phyloP scores from a whole-genome alignment of 179 eudicot genomes.

The Silene vulgaris region DNA sequence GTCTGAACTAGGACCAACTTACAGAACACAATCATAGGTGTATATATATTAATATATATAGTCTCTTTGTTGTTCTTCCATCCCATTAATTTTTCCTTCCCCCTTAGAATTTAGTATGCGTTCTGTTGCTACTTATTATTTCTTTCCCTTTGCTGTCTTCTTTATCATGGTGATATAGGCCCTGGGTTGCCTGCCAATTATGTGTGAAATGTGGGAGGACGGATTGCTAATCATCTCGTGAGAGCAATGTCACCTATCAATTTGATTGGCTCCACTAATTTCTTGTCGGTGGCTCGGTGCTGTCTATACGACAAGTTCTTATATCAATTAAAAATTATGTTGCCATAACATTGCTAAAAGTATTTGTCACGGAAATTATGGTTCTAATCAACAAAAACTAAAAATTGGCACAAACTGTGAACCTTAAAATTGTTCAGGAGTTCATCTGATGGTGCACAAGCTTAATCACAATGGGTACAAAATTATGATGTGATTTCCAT shows the following conservation, averaged over 20 bases:
- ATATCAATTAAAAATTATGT: too few species aligned
- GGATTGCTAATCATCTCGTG: not conserved
- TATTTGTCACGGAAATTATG: not conserved
- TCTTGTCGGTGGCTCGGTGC: not conserved
- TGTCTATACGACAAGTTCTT: not conserved
- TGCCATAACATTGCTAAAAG: not conserved
- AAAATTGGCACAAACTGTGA: slow-evolving; percentile 2
- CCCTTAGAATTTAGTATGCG: not conserved
- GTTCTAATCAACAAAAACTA: not conserved
- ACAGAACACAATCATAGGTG: not conserved
- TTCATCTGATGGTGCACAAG: not conserved
- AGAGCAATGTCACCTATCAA: not conserved
- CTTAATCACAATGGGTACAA: not conserved
- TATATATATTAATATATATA: too few species aligned
- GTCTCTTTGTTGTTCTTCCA: not conserved
- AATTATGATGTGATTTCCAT: not conserved
- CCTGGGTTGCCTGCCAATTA: not conserved
- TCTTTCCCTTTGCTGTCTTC: not conserved
- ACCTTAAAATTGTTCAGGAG: not conserved
- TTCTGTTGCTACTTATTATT: not conserved
- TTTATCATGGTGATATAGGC: not conserved
- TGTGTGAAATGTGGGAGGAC: not conserved
- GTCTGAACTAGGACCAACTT: not conserved
- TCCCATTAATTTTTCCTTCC: not conserved
- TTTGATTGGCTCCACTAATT: not conserved